Conservation (phyloP, 2,329 filamentous ascomycete species). For the Pseudogymnoascus sp. region DNA sequence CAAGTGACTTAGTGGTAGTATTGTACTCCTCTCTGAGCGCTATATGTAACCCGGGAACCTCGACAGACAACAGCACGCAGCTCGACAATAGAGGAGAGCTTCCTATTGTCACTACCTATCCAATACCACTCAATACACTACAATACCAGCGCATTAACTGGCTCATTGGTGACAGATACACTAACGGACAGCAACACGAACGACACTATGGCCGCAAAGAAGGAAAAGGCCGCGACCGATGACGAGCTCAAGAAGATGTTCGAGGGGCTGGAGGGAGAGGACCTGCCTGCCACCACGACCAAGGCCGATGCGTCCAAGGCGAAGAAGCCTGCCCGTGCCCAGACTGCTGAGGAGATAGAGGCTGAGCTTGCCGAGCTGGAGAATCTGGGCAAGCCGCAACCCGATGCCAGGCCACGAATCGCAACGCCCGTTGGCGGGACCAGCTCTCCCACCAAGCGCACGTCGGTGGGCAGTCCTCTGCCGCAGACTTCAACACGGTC, state of each 20-base stretch:
- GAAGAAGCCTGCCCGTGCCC: constrained; percentile 30
- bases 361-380: constrained; percentile 69
- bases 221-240: constrained; percentile 48
- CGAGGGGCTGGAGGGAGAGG: constrained; percentile 50
- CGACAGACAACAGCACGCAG: not conserved
- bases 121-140: not conserved
- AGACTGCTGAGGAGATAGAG: constrained; percentile 54
- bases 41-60: not conserved
- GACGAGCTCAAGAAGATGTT: constrained; percentile 61
- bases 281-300: constrained; percentile 29
- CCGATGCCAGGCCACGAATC: constrained; percentile 70
- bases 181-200: not conserved
- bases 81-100: constrained; percentile 14
- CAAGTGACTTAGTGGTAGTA: not conserved
- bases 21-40: not conserved
- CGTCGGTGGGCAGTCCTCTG: constrained; percentile 32
- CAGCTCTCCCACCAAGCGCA: constrained; percentile 39
- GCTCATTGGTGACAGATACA: not conserved
- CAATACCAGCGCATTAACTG: not conserved
- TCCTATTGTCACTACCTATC: not conserved
- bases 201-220: constrained; percentile 50
- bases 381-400: constrained; percentile 57
- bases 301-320: constrained; percentile 32
- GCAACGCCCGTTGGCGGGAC: constrained; percentile 2
- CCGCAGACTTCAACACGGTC: constrained; percentile 44